These are phyloP conservation scores for Eucalyptus cladocalyx DNA, from an alignment of 345 rosid genomes.

Conservation along the genomic window DNA sequence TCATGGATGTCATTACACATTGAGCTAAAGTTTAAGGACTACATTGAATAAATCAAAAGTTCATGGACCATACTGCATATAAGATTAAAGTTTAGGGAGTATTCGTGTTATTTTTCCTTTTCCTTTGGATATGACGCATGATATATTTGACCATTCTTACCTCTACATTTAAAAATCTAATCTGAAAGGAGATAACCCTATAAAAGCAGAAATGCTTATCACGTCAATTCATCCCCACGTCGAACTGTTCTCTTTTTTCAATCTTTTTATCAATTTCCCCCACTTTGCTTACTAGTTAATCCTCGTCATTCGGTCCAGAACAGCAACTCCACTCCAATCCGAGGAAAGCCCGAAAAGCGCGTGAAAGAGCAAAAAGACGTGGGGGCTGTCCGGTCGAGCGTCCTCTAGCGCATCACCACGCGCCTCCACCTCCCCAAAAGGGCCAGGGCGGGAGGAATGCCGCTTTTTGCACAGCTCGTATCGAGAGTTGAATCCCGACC, in stretches of 20 bases:
- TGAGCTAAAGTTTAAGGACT: fast-evolving
- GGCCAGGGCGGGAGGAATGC: not conserved
- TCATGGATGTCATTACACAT: fast-evolving
- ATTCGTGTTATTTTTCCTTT: no score
- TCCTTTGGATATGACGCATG: fast-evolving
- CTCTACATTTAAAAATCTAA: not conserved
- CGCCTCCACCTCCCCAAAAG: not conserved
- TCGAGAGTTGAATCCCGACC: not conserved
- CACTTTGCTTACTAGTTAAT: not conserved
- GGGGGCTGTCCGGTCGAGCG: not conserved
- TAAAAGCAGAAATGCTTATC: not conserved
- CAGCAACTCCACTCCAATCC: not conserved
- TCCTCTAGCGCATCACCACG: not conserved
- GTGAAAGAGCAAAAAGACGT: not conserved
- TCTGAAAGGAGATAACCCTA: not conserved
- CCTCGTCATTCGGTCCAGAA: not conserved
- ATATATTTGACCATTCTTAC: not conserved
- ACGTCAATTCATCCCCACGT: not conserved
- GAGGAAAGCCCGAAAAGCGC: not conserved
- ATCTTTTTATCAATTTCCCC: not conserved
- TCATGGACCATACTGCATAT: fast-evolving
- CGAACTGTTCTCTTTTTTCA: not conserved
- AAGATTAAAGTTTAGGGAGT: no score
- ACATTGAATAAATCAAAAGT: fast-evolving
- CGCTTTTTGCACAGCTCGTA: not conserved